These are phyloP conservation scores for Moniliophthora roreri DNA, from an alignment of 1,284 basidiomycete genomes.

Conservation along the genomic window DNA sequence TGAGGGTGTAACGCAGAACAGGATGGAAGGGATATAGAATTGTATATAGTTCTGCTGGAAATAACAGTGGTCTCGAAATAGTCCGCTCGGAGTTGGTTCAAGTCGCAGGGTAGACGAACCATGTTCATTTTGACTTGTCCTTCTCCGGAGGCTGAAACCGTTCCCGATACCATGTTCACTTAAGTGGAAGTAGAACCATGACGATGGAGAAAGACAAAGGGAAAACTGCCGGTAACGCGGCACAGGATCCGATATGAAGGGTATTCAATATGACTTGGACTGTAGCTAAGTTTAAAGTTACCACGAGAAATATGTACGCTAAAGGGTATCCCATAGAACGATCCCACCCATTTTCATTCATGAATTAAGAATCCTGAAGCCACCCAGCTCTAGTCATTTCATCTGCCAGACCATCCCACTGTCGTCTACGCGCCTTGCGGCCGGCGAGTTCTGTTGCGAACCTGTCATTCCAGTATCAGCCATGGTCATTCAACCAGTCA, in stretches of 20 bases:
- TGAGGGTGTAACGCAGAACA: slow-evolving; percentile 18
- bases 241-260: no score
- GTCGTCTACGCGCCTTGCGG: slow-evolving; percentile 56
- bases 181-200: slow-evolving; percentile 20
- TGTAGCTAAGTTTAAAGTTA: no score
- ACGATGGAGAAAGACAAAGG: no score
- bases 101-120: slow-evolving; percentile 19
- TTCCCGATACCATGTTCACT: slow-evolving; percentile 22
- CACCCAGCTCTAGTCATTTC: slow-evolving; percentile 73
- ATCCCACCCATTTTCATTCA: no score
- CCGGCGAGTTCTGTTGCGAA: slow-evolving; percentile 79
- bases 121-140: slow-evolving; percentile 11
- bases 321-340: no score
- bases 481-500: neutral
- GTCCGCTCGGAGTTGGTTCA: slow-evolving; percentile 17
- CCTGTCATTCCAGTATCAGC: no score
- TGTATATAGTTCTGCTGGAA: neutral
- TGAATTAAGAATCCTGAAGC: slow-evolving; percentile 43
- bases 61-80: slow-evolving; percentile 12
- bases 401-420: slow-evolving; percentile 67
- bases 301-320: no score
- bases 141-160: slow-evolving; percentile 14
- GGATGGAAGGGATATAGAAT: slow-evolving; percentile 4
- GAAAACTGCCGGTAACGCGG: no score
- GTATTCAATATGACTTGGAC: no score